A percentile compares a stretch with the other conserved stretches of the same genome.
Evolutionary conservation across 2,329 filamentous ascomycete genomes (phyloP).

Genomic region (Neopestalotiopsis sp.): DNA sequence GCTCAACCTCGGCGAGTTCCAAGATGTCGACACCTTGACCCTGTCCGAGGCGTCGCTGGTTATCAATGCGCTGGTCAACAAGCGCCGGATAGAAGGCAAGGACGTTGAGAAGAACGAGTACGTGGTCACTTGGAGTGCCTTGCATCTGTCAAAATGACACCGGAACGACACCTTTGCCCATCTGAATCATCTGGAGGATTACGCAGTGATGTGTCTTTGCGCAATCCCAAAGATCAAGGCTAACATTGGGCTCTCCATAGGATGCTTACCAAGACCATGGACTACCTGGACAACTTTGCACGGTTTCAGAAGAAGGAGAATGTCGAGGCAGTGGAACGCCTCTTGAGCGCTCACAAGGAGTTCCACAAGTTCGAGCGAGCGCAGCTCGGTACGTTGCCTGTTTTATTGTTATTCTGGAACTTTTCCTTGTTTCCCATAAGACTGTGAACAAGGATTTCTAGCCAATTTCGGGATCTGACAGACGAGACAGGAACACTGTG

Average conservation of each 20-base stretch:
- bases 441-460: slow-evolving; percentile 5
- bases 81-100: slow-evolving; percentile 79
- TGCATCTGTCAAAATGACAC: too few relatives aligned
- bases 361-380: slow-evolving; percentile 93
- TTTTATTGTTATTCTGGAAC: neutral
- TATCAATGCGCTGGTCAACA: slow-evolving; percentile 85
- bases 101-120: slow-evolving; percentile 86
- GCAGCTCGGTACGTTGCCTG: slow-evolving; percentile 72
- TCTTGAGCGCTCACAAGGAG: slow-evolving; percentile 79
- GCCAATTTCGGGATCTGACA: slow-evolving; percentile 19
- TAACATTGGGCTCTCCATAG: slow-evolving; percentile 42
- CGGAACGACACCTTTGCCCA: neutral
- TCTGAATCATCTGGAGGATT: neutral
- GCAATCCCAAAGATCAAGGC: neutral
- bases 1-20: slow-evolving; percentile 91
- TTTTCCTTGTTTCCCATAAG: neutral
- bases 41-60: slow-evolving; percentile 91
- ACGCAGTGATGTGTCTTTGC: neutral
- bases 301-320: slow-evolving; percentile 96
- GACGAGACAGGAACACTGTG: slow-evolving; percentile 78
- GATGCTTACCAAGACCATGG: slow-evolving; percentile 85
- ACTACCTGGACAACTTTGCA: slow-evolving; percentile 93
- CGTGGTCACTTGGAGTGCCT: slow-evolving; percentile 37
- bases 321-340: slow-evolving; percentile 89
- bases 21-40: slow-evolving; percentile 88